phyloP scores from a whole-genome alignment of 768 basidiomycete species.

The Tricholoma sp. region DNA sequence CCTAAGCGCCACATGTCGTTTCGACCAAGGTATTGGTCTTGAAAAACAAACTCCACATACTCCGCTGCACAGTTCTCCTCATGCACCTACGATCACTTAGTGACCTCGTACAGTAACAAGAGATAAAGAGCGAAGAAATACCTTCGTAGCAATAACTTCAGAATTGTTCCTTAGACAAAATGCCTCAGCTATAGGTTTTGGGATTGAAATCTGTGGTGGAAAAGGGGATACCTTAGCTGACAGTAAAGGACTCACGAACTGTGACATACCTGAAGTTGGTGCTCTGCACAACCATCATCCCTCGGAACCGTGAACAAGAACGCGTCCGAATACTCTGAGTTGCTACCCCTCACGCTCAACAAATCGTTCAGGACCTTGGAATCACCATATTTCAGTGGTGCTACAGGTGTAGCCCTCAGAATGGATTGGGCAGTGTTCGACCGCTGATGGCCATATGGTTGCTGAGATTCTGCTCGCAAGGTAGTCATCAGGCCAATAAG shows the following conservation, averaged over 20 bases:
- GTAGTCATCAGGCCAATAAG: conserved; percentile 38
- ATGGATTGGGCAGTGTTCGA: conserved; percentile 75
- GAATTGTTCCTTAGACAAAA: conserved; percentile 71
- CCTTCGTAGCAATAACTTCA: conserved; percentile 72
- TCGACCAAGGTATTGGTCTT: too few relatives aligned
- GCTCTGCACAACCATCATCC: conserved; percentile 56
- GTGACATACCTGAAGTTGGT: conserved; percentile 55
- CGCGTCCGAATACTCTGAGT: conserved; percentile 23
- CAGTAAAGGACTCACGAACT: background rate
- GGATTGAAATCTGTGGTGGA: conserved; percentile 60
- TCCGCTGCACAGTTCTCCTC: too few relatives aligned
- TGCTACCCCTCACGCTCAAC: too few relatives aligned
- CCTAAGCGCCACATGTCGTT: too few relatives aligned
- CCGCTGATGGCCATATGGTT: conserved; percentile 54
- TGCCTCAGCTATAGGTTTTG: too few relatives aligned
- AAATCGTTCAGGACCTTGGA: conserved; percentile 45
- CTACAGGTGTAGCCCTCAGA: conserved; percentile 36
- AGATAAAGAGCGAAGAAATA: conserved; percentile 13
- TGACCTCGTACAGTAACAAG: too few relatives aligned
- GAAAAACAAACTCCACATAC: too few relatives aligned
- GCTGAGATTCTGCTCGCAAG: conserved; percentile 63
- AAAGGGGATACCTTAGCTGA: background rate
- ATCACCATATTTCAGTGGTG: conserved; percentile 36
- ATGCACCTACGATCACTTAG: too few relatives aligned
- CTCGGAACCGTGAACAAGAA: conserved; percentile 65